Evolutionary conservation across 192 early-diverging fungal species (phyloP).

Genomic region (Coemansia sp.): DNA sequence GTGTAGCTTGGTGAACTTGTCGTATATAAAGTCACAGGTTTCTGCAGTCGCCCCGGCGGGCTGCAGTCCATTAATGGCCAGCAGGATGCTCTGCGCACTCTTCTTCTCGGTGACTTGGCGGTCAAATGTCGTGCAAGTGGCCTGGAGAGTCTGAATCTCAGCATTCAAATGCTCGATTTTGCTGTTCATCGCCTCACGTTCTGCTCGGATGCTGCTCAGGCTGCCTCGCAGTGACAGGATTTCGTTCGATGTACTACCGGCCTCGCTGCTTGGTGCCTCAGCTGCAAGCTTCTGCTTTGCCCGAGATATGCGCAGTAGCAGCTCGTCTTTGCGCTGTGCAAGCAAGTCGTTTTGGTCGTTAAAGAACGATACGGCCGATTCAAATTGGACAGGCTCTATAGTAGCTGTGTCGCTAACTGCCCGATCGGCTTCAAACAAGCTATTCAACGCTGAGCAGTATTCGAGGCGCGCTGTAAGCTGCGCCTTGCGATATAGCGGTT

Average conservation of each 20-base stretch:
- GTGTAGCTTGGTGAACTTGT: constrained; percentile 39
- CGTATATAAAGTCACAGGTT: constrained; percentile 50
- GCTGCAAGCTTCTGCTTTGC: constrained; percentile 23
- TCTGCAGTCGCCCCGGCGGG: constrained; percentile 27
- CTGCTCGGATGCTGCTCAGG: constrained; percentile 11
- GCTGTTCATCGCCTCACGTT: constrained; percentile 19
- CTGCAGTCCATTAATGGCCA: constrained; percentile 49
- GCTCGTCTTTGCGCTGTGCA: constrained; percentile 28
- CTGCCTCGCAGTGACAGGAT: constrained; percentile 28
- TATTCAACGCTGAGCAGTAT: constrained; percentile 36
- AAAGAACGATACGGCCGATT: constrained; percentile 16
- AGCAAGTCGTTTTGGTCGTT: constrained; percentile 26
- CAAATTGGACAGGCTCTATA: constrained; percentile 17
- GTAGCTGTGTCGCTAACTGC: constrained; percentile 24
- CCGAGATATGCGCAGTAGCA: constrained; percentile 35
- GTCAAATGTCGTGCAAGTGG: constrained; percentile 32
- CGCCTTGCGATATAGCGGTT: constrained; percentile 41
- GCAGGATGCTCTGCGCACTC: constrained; percentile 40
- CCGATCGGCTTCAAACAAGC: constrained; percentile 47
- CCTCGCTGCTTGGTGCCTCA: constrained; percentile 20
- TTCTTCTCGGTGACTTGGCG: constrained; percentile 42
- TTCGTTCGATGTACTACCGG: constrained; percentile 19
- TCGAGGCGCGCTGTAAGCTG: constrained; percentile 44
- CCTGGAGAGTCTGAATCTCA: constrained; percentile 34
- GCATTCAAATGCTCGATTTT: constrained; percentile 22